Evolutionary conservation across 257 asterid genomes (phyloP), one percentile per base, ranked within the genome.

Genomic region (Fraxinus pennsylvanica): DNA sequence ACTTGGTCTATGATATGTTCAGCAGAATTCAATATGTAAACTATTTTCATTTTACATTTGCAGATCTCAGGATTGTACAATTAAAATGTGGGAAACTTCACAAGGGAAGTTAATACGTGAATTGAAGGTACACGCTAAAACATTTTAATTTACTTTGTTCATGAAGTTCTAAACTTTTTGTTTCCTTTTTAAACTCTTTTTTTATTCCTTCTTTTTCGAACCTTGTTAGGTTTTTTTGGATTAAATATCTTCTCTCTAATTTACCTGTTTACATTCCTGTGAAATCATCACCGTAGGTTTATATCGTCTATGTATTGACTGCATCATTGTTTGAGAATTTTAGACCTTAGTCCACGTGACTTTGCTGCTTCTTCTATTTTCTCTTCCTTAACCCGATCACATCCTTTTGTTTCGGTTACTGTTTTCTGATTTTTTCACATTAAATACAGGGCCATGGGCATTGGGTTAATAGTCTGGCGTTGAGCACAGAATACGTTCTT

Each of bases 1-100:
- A 12, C 15, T 43, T 43, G 52, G 13, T 43, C 52, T 43, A 12
- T 13, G 17, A 43, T 43, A 43, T 43, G 17, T 43, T 43, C 52
- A 43, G 52, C 15, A 0, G 52, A 43, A 43, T 43, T 43, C 27
- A 61, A 9, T 50, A 54, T 38, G 59, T 74, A 27, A 72, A 72
- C 14, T 19, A 25, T 27, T 74, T 70, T 75, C 65, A 68, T 35
- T 79, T 84, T 35, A 50, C 81, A 68, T 80, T 72, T 89, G 84
- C 88, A 95, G 99, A 81, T 95, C 99, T 74, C 94, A 95, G 85
- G 99, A 95, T 85, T 91, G 98, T 80, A 95, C 96, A 29, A 93
- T 95, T 84, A 95, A 95, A 83, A 90, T 95, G 89, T 95, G 99
- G 99, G 93, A 95, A 80, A 87, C 96, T 72, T 8, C 97, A 54